Conservation (phyloP, 192 early-diverging fungal species). For the Polychytrium aggregatum region DNA sequence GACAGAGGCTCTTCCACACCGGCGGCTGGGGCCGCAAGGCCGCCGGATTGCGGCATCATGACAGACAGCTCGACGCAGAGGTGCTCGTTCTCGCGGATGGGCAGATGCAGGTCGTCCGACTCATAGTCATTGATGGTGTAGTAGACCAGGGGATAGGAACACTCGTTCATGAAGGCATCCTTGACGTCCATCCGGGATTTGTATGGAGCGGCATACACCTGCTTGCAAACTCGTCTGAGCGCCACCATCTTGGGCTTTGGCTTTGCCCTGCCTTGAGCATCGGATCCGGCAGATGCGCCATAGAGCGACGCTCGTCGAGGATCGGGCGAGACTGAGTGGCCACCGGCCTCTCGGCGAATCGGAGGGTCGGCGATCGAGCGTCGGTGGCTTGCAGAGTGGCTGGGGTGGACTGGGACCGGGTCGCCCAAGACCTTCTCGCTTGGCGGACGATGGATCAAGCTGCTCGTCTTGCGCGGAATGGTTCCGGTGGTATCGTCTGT, state of each 20-base stretch:
- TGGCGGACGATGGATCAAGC: too few species aligned
- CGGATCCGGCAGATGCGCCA: too few species aligned
- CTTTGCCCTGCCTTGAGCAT: too few species aligned
- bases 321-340: too few species aligned
- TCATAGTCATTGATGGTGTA: constrained; percentile 91
- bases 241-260: constrained; percentile 57
- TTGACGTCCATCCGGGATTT: constrained; percentile 87
- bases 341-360: too few species aligned
- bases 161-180: constrained; percentile 73
- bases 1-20: too few species aligned
- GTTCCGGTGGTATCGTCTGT: too few species aligned
- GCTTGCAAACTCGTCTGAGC: constrained; percentile 59
- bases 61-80: constrained; percentile 82
- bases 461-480: too few species aligned
- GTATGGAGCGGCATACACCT: constrained; percentile 80
- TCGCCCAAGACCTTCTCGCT: too few species aligned
- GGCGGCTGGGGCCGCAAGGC: too few species aligned
- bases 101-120: constrained; percentile 76
- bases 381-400: neutral
- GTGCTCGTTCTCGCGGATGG: constrained; percentile 74
- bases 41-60: constrained; percentile 47
- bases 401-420: too few species aligned
- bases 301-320: too few species aligned
- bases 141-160: constrained; percentile 83
- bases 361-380: neutral